Evolutionary conservation across 2,329 filamentous ascomycete genomes (phyloP).

Genomic region (Calonectria henricotiae): DNA sequence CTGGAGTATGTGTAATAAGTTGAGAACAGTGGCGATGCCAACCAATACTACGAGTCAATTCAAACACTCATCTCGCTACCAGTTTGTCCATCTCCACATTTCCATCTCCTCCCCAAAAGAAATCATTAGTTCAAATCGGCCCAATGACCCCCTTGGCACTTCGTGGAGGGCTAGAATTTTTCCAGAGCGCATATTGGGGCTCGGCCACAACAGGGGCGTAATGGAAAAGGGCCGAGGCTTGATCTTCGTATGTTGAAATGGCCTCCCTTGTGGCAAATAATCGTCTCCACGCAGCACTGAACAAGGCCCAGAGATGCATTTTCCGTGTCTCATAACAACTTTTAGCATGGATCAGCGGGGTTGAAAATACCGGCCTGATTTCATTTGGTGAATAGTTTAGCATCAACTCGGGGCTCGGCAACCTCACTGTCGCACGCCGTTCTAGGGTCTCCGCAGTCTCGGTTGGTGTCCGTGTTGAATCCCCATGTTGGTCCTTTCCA

Average conservation of each 20-base stretch:
- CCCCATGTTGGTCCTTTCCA: slow-evolving; percentile 11
- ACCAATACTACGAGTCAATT: slow-evolving; percentile 12
- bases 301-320: neutral
- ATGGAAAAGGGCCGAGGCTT: slow-evolving; percentile 13
- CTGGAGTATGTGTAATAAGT: neutral
- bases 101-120: slow-evolving; percentile 15
- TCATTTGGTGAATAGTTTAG: slow-evolving; percentile 11
- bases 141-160: slow-evolving; percentile 13
- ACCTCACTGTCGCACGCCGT: neutral
- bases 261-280: neutral
- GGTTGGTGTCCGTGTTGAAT: neutral
- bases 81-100: slow-evolving; percentile 9
- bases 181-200: slow-evolving; percentile 10
- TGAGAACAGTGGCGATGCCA: neutral
- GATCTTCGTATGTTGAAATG: neutral
- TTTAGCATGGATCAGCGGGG: slow-evolving; percentile 1
- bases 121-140: slow-evolving; percentile 16
- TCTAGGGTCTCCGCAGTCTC: neutral
- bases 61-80: slow-evolving; percentile 11
- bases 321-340: slow-evolving; percentile 20
- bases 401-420: slow-evolving; percentile 12
- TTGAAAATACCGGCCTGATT: slow-evolving; percentile 5
- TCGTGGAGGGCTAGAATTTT: slow-evolving; percentile 15
- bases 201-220: neutral
- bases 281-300: neutral